These are phyloP conservation scores for Anisodus acutangulus DNA, from an alignment of 257 asterid species.

Conservation along the genomic window DNA sequence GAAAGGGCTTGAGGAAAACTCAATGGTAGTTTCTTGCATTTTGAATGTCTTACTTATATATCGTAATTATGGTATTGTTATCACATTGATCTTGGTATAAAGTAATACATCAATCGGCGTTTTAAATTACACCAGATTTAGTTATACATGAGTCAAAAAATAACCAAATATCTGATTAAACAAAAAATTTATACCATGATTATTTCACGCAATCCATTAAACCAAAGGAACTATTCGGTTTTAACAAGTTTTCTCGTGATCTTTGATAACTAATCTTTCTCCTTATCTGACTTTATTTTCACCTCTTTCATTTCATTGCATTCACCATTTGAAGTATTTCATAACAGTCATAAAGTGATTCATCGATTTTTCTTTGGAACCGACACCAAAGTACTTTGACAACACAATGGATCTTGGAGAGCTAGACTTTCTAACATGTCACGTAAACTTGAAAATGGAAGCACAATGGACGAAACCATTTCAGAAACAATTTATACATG, in stretches of 20 bases:
- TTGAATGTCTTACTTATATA: background rate
- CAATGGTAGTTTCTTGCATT: background rate
- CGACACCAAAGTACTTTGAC: background rate
- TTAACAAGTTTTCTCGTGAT: background rate
- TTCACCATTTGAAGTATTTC: background rate
- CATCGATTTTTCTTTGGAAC: background rate
- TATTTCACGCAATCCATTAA: background rate
- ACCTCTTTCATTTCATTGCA: background rate
- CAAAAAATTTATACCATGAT: background rate
- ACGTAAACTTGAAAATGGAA: background rate
- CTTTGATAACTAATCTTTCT: background rate
- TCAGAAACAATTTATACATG: background rate
- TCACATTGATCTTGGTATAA: background rate
- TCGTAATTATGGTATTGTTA: no score
- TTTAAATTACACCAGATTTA: no score
- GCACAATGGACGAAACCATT: conserved; percentile 17
- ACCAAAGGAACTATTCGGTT: background rate
- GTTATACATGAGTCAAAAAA: background rate
- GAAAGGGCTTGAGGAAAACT: background rate
- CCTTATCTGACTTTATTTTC: background rate
- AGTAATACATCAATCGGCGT: no score
- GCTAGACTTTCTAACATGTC: background rate
- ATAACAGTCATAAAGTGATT: background rate
- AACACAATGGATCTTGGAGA: background rate
- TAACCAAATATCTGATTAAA: background rate